A percentile compares a stretch with the other conserved stretches of the same genome.
Evolutionary conservation across 139 green algal genomes (phyloP).

Genomic region (Chlorella sp.): DNA sequence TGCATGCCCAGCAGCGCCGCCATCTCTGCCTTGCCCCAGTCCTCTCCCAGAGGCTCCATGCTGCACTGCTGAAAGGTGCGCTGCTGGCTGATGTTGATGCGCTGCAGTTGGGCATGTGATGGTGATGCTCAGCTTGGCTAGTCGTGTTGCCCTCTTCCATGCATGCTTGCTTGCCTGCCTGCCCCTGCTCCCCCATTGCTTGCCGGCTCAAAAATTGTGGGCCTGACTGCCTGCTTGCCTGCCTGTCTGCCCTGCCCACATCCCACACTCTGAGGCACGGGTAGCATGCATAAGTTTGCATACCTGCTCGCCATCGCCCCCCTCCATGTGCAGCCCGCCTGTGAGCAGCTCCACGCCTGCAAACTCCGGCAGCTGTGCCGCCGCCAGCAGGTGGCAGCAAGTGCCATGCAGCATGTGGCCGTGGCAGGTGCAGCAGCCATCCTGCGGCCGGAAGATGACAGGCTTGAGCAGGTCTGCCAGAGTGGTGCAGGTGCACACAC

Average conservation of each 20-base stretch:
- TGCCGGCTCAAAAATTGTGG: too few relatives aligned
- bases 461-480: background rate
- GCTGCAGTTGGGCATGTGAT: background rate
- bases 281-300: too few relatives aligned
- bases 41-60: background rate
- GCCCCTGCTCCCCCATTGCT: too few relatives aligned
- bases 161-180: too few relatives aligned
- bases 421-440: background rate
- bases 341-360: background rate
- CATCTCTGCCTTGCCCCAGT: background rate
- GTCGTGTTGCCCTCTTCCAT: background rate
- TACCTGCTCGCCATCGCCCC: background rate
- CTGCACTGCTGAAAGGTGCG: background rate
- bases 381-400: constrained; percentile 5
- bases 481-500: background rate
- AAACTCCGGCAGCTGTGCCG: background rate
- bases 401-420: background rate
- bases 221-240: background rate
- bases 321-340: too few relatives aligned
- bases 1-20: too few relatives aligned
- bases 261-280: too few relatives aligned
- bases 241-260: too few relatives aligned
- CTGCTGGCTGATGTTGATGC: background rate
- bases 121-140: too few relatives aligned
- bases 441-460: background rate